Conservation (phyloP, 2,329 filamentous ascomycete genomes). For the Leptographium galeiforme region DNA sequence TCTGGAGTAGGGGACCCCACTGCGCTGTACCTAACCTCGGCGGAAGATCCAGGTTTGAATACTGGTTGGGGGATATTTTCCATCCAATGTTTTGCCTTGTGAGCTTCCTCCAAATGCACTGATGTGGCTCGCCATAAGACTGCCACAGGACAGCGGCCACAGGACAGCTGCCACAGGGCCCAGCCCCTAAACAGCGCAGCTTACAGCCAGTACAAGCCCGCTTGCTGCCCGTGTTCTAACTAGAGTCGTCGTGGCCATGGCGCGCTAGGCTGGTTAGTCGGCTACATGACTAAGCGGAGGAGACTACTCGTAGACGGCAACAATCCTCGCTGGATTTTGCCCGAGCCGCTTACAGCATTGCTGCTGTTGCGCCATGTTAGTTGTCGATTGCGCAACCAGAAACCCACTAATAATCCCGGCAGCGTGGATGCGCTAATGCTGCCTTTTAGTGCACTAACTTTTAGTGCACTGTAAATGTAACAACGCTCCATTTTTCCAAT, state of each 20-base stretch:
- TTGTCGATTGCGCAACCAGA: background rate
- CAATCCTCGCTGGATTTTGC: too few relatives aligned
- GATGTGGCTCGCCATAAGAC: constrained; percentile 9
- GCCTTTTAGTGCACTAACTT: background rate
- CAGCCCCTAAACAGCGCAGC: constrained; percentile 32
- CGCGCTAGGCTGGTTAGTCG: background rate
- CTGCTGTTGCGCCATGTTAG: background rate
- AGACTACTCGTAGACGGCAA: background rate
- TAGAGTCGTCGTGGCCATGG: background rate
- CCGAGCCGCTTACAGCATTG: too few relatives aligned
- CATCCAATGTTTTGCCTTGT: too few relatives aligned
- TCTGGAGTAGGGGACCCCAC: too few relatives aligned
- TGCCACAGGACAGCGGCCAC: constrained; percentile 28
- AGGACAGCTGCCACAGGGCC: constrained; percentile 33
- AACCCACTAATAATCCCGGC: background rate
- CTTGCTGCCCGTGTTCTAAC: constrained; percentile 19
- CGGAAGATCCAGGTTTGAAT: too few relatives aligned
- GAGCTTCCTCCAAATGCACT: too few relatives aligned
- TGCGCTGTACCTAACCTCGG: too few relatives aligned
- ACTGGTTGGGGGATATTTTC: too few relatives aligned
- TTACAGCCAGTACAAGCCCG: constrained; percentile 38
- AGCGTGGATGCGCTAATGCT: background rate
- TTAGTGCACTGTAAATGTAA: too few relatives aligned
- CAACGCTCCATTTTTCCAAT: too few relatives aligned
- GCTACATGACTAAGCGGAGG: background rate